A percentile compares a stretch with the other conserved stretches of the same genome.
These are phyloP conservation scores for Celoporthe dispersa DNA, from an alignment of 2,329 filamentous ascomycete genomes.

Conservation along the genomic window DNA sequence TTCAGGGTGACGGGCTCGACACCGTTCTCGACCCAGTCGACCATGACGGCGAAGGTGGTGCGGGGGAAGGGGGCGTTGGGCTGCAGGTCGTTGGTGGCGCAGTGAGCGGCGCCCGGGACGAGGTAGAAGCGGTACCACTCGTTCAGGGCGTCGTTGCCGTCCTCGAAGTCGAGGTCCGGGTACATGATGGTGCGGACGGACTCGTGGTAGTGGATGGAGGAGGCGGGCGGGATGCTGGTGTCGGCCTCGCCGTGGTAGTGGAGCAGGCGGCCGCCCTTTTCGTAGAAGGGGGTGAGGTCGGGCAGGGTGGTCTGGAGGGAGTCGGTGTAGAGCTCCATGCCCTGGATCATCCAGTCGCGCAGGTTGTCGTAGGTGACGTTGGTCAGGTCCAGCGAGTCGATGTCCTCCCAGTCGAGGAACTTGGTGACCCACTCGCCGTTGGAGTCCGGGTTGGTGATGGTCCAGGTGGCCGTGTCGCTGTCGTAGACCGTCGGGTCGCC, in stretches of 20 bases:
- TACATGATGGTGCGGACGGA: conserved; percentile 24
- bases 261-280: conserved; percentile 37
- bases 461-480: conserved; percentile 33
- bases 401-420: conserved; percentile 37
- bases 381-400: conserved; percentile 33
- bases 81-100: conserved; percentile 30
- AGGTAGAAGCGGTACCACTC: conserved; percentile 53
- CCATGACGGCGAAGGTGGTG: conserved; percentile 31
- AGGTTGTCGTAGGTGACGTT: conserved; percentile 37
- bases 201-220: conserved; percentile 2
- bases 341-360: conserved; percentile 34
- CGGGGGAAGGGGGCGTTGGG: background rate
- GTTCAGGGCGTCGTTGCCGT: conserved; percentile 38
- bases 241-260: conserved; percentile 40
- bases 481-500: conserved; percentile 40
- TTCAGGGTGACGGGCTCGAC: conserved; percentile 34
- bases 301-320: conserved; percentile 34
- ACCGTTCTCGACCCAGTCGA: conserved; percentile 39
- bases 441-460: background rate
- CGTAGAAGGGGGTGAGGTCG: conserved; percentile 37
- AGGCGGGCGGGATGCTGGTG: conserved; percentile 35
- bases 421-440: conserved; percentile 36
- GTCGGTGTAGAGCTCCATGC: conserved; percentile 5
- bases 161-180: conserved; percentile 36
- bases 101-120: conserved; percentile 52